Base-by-base conservation (phyloP, 2,329 filamentous ascomycete species). In the Pseudogymnoascus sp. region DNA sequence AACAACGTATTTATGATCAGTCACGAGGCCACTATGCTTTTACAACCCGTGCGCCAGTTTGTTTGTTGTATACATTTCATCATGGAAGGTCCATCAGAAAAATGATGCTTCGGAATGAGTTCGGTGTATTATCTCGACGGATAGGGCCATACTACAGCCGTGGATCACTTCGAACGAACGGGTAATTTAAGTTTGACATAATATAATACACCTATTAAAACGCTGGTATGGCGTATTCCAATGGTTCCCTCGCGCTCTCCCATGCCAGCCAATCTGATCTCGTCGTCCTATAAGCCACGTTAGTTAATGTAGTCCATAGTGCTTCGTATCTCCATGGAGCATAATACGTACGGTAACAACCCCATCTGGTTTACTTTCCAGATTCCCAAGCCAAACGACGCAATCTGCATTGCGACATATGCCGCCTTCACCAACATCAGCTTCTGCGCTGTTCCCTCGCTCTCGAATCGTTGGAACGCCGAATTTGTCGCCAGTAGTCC, bases 301-400 rank as follows among this genome's bases (percentile, higher is more conserved):
- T 36, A 37, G 31, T 23, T 11, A 16, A 10, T 38, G 59, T 60
- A 63, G 23, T 7, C 21, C 23, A 23, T 14, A 21, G n/a, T 18
- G 7, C 21, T 31, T 62, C 2, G 5, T 31, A 34, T 23, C 46
- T 5, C 28, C 14, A 44, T 11, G 37, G 8, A 59, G 50, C 5
- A 16, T n/a, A 37, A 62, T 56, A 85, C 89, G 74, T 82, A 93
- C 86, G 95, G 95, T 75, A 99, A 80, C 69, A 99, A 77, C 0
- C 95, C 95, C 95, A 99, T 99, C 38, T 84, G 87, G 76, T 97
- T 96, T 28, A 99, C 87, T 77, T 99, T 99, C 91, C 92, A 99
- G 61, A 99, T 80, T 2, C 95, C 95, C 73, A 99, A 78, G 0
- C 82, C 92, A 70, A 99, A 76, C 61, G 93, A 89, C 63, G 95